Percentiles rank a stretch among this genome's conserved stretches.
phyloP scores from a whole-genome alignment of 2,329 filamentous ascomycete genomes.

The Pseudogymnoascus sp. region DNA sequence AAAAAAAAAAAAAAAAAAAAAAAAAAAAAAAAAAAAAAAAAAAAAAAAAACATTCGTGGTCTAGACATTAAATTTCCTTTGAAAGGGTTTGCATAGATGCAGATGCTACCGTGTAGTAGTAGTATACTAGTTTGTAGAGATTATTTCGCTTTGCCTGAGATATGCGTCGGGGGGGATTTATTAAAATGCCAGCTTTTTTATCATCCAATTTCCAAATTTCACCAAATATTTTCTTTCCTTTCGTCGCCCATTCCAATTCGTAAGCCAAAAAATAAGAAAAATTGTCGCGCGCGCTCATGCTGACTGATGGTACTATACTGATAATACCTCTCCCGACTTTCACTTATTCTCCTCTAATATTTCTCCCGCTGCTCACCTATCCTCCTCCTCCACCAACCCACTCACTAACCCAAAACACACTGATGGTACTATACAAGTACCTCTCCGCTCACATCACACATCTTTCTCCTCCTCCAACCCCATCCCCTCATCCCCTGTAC shows the following conservation, averaged over 20 bases:
- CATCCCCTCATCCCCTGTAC: background rate
- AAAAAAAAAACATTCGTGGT: background rate
- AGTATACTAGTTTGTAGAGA: background rate
- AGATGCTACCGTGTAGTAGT: background rate
- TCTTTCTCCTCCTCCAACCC: background rate
- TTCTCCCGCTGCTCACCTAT: no score
- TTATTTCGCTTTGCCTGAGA: background rate
- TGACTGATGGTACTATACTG: no score
- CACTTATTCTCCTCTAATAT: no score
- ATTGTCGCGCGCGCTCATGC: background rate
- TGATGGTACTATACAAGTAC: background rate
- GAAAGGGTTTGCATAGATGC: background rate
- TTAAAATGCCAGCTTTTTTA: conserved; percentile 2
- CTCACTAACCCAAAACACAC: no score
- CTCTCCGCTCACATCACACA: background rate
- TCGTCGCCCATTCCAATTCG: background rate
- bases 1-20: no score
- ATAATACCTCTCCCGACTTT: no score
- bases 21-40: no score
- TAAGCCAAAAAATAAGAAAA: background rate
- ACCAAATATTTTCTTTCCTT: conserved; percentile 80
- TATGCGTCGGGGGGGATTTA: background rate
- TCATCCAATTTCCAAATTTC: conserved; percentile 88
- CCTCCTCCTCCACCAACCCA: no score
- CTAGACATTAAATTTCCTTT: background rate